A percentile compares a stretch with the other conserved stretches of the same genome.
These are phyloP conservation scores for Solanum dulcamara DNA, from an alignment of 257 asterid species.

Conservation along the genomic window DNA sequence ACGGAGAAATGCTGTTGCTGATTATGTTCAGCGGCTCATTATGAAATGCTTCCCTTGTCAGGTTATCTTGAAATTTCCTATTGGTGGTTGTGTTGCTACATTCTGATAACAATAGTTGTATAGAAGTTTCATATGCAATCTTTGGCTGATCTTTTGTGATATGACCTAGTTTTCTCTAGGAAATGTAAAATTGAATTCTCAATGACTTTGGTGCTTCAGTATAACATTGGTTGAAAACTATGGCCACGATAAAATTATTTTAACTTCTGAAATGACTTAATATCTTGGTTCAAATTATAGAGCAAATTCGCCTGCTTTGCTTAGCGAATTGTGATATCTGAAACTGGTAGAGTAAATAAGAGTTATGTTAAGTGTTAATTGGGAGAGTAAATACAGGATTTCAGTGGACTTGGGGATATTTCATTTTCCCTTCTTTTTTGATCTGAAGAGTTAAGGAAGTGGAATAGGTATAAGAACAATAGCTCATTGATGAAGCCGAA, in stretches of 20 bases:
- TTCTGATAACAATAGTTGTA: not conserved
- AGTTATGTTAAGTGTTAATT: not conserved
- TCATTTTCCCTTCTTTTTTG: not conserved
- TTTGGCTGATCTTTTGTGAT: not conserved
- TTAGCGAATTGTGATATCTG: not conserved
- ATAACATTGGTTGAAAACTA: not conserved
- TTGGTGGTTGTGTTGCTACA: not conserved
- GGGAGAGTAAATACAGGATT: not conserved
- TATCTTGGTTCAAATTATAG: not conserved
- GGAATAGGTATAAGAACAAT: not conserved
- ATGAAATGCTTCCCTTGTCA: constrained; percentile 21
- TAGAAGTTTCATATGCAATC: not conserved
- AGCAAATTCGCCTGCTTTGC: not conserved
- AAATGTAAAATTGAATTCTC: not conserved
- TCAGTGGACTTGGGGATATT: not conserved
- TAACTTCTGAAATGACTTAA: not conserved
- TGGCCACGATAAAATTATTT: not conserved
- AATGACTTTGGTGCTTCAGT: not conserved
- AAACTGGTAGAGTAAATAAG: not conserved
- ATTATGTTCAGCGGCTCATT: constrained; percentile 22
- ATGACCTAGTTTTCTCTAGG: not conserved
- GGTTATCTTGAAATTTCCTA: constrained; percentile 9
- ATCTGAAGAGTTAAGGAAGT: not conserved
- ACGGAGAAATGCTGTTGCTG: constrained; percentile 21
- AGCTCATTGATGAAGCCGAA: not conserved